Evolutionary conservation across 768 basidiomycete species (phyloP).

Genomic region (Pulveroboletus sp.): DNA sequence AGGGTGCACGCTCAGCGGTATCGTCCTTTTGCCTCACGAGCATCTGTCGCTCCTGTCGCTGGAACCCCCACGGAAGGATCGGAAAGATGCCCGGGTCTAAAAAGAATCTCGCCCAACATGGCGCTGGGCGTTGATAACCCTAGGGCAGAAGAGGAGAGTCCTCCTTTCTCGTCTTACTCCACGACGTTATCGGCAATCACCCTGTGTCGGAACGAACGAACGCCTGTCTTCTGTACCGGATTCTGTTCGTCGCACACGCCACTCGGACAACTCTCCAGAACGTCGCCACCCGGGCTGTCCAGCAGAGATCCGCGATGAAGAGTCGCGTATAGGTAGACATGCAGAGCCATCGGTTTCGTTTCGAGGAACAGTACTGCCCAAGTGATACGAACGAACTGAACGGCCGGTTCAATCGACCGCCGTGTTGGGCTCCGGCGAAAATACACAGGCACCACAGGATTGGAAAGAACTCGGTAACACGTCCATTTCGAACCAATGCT

Average conservation of each 20-base stretch:
- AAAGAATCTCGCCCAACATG: too few species aligned
- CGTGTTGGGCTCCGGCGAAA: neutral
- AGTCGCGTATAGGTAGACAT: neutral
- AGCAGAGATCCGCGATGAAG: slow-evolving; percentile 7
- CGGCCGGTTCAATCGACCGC: neutral
- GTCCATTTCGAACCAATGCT: too few species aligned
- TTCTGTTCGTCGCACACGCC: neutral
- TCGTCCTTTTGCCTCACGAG: too few species aligned
- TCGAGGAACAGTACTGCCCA: slow-evolving; percentile 2
- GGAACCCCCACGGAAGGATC: too few species aligned
- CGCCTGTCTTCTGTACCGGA: neutral
- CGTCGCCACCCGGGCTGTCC: neutral
- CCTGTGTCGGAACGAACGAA: slow-evolving; percentile 1
- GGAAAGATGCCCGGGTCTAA: too few species aligned
- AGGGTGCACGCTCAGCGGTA: too few species aligned
- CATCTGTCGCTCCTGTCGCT: too few species aligned
- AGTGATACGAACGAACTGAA: neutral
- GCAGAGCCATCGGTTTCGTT: slow-evolving; percentile 7
- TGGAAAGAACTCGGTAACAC: too few species aligned
- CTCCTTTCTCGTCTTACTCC: neutral
- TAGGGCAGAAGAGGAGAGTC: neutral
- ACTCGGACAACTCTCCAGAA: neutral
- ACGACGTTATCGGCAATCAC: neutral
- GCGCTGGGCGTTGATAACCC: too few species aligned
- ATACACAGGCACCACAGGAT: neutral